phyloP scores from a whole-genome alignment of 257 asterid species.

The Plantago major region DNA sequence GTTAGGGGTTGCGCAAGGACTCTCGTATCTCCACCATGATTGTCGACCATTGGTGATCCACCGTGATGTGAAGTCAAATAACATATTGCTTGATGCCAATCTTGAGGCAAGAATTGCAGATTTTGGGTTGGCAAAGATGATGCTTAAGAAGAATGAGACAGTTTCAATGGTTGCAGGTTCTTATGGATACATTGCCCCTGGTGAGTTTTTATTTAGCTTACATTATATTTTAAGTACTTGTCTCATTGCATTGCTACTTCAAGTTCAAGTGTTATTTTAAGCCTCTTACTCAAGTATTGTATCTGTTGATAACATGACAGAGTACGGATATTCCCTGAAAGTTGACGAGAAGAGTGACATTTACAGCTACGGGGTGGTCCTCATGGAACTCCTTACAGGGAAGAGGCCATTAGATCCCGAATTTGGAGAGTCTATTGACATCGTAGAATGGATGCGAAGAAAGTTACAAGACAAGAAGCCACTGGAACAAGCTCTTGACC shows the following conservation, averaged over 20 bases:
- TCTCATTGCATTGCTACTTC: background rate
- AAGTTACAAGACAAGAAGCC: conserved; percentile 27
- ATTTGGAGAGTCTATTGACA: conserved; percentile 48
- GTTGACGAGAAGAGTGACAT: conserved; percentile 57
- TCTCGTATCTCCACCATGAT: conserved; percentile 61
- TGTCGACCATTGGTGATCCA: conserved; percentile 51
- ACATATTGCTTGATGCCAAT: conserved; percentile 42
- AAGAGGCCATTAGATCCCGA: conserved; percentile 41
- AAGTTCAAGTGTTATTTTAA: background rate
- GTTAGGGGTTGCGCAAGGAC: conserved; percentile 56
- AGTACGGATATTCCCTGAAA: conserved; percentile 52
- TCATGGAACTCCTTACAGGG: conserved; percentile 54
- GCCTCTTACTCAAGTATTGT: background rate
- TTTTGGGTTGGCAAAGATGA: conserved; percentile 50
- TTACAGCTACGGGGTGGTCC: conserved; percentile 58
- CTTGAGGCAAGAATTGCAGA: conserved; percentile 56
- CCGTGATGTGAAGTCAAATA: conserved; percentile 51
- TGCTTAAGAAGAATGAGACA: conserved; percentile 36
- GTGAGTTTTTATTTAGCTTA: conserved; percentile 26
- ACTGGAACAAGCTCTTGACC: conserved; percentile 39
- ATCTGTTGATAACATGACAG: conserved; percentile 23
- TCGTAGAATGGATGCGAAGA: conserved; percentile 39
- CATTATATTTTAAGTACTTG: background rate
- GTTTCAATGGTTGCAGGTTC: conserved; percentile 59
- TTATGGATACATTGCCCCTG: conserved; percentile 66